These are phyloP conservation scores for Phtheirospermum japonicum DNA, from an alignment of 257 asterid species.

Conservation along the genomic window DNA sequence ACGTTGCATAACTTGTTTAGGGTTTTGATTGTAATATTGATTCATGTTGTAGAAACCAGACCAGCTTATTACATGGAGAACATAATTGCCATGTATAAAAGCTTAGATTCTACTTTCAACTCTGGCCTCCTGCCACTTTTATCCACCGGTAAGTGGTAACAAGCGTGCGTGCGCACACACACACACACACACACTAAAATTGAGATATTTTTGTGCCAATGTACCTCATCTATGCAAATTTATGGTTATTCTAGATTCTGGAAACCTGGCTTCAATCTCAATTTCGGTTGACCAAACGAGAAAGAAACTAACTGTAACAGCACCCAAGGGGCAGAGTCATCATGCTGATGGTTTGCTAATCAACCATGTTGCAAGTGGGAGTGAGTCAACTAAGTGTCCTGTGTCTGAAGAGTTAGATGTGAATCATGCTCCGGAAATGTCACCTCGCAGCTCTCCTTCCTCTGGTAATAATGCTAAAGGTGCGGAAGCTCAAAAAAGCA, in stretches of 20 bases:
- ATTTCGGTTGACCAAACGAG: constrained; percentile 16
- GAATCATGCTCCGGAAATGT: constrained; percentile 46
- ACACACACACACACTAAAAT: not conserved
- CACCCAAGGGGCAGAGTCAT: constrained; percentile 24
- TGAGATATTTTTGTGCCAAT: not conserved
- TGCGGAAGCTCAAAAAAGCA: constrained; percentile 23
- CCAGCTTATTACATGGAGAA: constrained; percentile 69
- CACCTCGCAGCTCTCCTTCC: constrained; percentile 61
- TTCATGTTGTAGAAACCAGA: constrained; percentile 52
- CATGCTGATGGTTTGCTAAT: constrained; percentile 20
- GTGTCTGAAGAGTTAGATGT: constrained; percentile 43
- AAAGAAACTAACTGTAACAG: constrained; percentile 23
- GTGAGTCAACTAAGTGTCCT: constrained; percentile 27
- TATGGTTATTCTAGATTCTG: constrained; percentile 26
- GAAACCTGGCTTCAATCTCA: constrained; percentile 25
- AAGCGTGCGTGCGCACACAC: too few species aligned
- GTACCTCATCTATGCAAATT: constrained; percentile 5
- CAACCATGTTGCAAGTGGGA: constrained; percentile 15
- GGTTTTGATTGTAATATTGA: not conserved
- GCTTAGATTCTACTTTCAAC: constrained; percentile 55
- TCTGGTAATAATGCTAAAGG: constrained; percentile 34
- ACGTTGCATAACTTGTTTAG: constrained; percentile 7
- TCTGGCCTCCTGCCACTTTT: constrained; percentile 43
- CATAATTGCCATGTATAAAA: constrained; percentile 51
- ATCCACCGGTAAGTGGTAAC: constrained; percentile 47